phyloP scores from a whole-genome alignment of 2,329 filamentous ascomycete species.

The Coniochaeta hoffmannii region DNA sequence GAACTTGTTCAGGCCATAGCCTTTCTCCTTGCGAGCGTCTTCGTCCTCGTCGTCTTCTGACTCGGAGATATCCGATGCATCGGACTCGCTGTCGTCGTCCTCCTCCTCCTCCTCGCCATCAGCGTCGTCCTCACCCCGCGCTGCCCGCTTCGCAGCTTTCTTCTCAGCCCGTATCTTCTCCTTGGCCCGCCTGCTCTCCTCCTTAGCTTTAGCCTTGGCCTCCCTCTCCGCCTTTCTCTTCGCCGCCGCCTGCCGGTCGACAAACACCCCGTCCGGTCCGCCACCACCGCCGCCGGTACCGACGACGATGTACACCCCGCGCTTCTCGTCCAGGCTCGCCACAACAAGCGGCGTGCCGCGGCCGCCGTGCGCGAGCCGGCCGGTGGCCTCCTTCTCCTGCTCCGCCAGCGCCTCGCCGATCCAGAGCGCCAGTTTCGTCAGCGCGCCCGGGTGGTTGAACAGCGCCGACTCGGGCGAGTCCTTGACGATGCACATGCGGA shows the following conservation, averaged over 20 bases:
- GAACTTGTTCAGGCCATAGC: slow-evolving; percentile 79
- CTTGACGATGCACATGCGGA: slow-evolving; percentile 92
- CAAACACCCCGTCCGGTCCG: slow-evolving; percentile 62
- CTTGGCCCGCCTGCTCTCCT: slow-evolving; percentile 49
- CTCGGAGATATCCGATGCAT: slow-evolving; percentile 30
- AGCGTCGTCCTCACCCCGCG: slow-evolving; percentile 31
- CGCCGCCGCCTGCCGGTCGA: slow-evolving; percentile 59
- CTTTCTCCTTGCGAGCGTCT: slow-evolving; percentile 43
- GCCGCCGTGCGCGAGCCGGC: slow-evolving; percentile 59
- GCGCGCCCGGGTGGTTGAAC: slow-evolving; percentile 85
- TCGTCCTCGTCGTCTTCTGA: slow-evolving; percentile 39
- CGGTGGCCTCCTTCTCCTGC: slow-evolving; percentile 71
- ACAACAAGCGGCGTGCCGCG: slow-evolving; percentile 82
- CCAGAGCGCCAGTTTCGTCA: slow-evolving; percentile 93
- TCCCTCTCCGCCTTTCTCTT: slow-evolving; percentile 33
- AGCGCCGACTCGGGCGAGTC: slow-evolving; percentile 87
- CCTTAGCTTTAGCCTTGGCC: slow-evolving; percentile 53
- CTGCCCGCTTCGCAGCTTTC: slow-evolving; percentile 47
- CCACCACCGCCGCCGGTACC: slow-evolving; percentile 77
- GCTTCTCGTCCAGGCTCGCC: slow-evolving; percentile 77
- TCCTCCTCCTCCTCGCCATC: slow-evolving; percentile 42
- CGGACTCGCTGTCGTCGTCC: slow-evolving; percentile 40
- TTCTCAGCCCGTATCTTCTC: slow-evolving; percentile 55
- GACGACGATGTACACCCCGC: slow-evolving; percentile 86
- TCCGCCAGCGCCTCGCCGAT: slow-evolving; percentile 86